A percentile compares a stretch with the other conserved stretches of the same genome.
These are phyloP conservation scores for Fusarium circinatum DNA, from an alignment of 2,329 filamentous ascomycete species.

Conservation along the genomic window DNA sequence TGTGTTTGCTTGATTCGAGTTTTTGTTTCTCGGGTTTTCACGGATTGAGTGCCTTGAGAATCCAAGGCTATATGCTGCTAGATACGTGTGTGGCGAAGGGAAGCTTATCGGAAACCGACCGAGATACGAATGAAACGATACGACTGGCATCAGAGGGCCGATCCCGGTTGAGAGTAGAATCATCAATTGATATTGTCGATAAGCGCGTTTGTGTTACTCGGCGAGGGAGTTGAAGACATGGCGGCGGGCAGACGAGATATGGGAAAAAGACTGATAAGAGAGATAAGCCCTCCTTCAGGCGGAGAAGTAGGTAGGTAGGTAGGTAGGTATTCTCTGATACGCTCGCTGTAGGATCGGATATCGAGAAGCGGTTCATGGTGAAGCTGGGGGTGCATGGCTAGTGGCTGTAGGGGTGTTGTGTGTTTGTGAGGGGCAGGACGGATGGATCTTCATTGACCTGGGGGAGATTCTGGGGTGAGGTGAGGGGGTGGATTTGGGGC, in stretches of 20 bases:
- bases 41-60: conserved; percentile 3
- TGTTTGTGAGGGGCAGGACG: conserved; percentile 19
- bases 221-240: conserved; percentile 27
- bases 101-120: conserved; percentile 35
- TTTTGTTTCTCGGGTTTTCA: conserved; percentile 21
- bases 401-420: conserved; percentile 2
- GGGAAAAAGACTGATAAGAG: conserved; percentile 18
- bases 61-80: neutral
- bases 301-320: neutral
- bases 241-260: conserved; percentile 12
- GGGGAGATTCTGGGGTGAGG: conserved; percentile 29
- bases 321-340: neutral
- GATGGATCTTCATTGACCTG: conserved; percentile 22
- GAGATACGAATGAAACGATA: conserved; percentile 29
- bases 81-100: conserved; percentile 26
- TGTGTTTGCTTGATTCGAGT: conserved; percentile 5
- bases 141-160: conserved; percentile 10
- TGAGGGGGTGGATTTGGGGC: conserved; percentile 15
- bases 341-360: neutral
- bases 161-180: neutral
- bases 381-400: conserved; percentile 25
- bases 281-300: conserved; percentile 17
- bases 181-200: conserved; percentile 15
- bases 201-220: conserved; percentile 25
- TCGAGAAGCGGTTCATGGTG: conserved; percentile 1